Percentiles rank a stretch among this genome's conserved stretches.
phyloP scores from a whole-genome alignment of 192 early-diverging fungal genomes.

The Coemansia biformis region DNA sequence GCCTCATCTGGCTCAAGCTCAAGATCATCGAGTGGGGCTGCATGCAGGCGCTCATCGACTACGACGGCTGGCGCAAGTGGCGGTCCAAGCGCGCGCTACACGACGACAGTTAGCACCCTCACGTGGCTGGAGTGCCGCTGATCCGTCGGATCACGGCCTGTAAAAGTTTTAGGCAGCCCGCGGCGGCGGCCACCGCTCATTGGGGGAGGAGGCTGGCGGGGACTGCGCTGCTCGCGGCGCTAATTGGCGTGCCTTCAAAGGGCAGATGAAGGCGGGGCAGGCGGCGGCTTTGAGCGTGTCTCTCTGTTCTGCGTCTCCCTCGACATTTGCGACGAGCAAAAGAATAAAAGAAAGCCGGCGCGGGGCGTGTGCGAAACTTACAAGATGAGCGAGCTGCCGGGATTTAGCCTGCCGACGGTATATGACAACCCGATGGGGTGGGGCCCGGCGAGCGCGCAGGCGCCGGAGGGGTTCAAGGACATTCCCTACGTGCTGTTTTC shows the following conservation, averaged over 20 bases:
- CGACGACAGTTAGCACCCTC: too few relatives aligned
- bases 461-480: constrained; percentile 62
- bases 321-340: too few relatives aligned
- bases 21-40: constrained; percentile 91
- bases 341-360: too few relatives aligned
- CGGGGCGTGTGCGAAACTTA: too few relatives aligned
- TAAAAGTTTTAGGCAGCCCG: neutral
- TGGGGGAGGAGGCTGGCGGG: too few relatives aligned
- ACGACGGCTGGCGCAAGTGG: constrained; percentile 55
- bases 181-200: too few relatives aligned
- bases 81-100: constrained; percentile 22
- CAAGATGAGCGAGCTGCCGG: constrained; percentile 49
- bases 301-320: too few relatives aligned
- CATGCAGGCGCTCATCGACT: constrained; percentile 89
- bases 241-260: neutral
- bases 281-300: too few relatives aligned
- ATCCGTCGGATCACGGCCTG: neutral
- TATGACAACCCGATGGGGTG: constrained; percentile 81
- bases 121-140: too few relatives aligned
- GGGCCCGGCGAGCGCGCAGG: constrained; percentile 70
- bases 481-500: constrained; percentile 95
- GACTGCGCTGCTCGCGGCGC: neutral
- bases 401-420: constrained; percentile 74
- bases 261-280: too few relatives aligned
- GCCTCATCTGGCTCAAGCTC: constrained; percentile 73